phyloP scores from a whole-genome alignment of 352 stramenopile genomes.

The Pythium utonaiense region DNA sequence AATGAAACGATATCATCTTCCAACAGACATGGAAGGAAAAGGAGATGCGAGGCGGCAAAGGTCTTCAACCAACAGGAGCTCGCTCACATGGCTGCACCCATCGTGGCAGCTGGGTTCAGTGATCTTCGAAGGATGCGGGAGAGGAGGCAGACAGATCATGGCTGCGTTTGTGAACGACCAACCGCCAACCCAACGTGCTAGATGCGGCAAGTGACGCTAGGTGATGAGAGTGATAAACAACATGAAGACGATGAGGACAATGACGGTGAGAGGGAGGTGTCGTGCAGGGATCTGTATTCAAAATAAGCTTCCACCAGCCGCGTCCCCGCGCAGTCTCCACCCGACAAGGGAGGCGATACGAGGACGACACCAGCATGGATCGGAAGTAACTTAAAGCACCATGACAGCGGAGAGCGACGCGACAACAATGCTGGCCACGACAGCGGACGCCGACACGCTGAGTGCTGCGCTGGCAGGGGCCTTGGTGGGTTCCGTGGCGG shows the following conservation, averaged over 20 bases:
- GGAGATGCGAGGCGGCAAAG: not conserved
- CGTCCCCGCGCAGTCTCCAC: not conserved
- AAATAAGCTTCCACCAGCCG: not conserved
- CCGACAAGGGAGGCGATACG: not conserved
- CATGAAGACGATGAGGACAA: no score
- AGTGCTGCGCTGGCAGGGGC: slow-evolving; percentile 8
- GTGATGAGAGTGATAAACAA: no score
- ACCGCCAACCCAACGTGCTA: no score
- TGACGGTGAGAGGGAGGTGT: no score
- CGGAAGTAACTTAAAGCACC: slow-evolving; percentile 14
- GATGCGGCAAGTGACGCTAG: no score
- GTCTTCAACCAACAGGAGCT: not conserved
- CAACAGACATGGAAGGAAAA: no score
- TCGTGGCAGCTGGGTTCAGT: not conserved
- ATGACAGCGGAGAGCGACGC: slow-evolving; percentile 11
- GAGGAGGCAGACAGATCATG: no score
- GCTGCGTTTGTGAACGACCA: not conserved
- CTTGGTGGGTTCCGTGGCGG: not conserved
- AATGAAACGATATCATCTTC: no score
- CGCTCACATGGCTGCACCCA: not conserved
- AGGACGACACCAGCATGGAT: not conserved
- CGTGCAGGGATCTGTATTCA: slow-evolving; percentile 1
- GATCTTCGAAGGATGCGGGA: not conserved
- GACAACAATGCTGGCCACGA: slow-evolving; percentile 14
- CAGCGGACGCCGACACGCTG: slow-evolving; percentile 3